These are phyloP conservation scores for Calonectria pseudoturangicola DNA, from an alignment of 2,329 filamentous ascomycete species.

Conservation along the genomic window DNA sequence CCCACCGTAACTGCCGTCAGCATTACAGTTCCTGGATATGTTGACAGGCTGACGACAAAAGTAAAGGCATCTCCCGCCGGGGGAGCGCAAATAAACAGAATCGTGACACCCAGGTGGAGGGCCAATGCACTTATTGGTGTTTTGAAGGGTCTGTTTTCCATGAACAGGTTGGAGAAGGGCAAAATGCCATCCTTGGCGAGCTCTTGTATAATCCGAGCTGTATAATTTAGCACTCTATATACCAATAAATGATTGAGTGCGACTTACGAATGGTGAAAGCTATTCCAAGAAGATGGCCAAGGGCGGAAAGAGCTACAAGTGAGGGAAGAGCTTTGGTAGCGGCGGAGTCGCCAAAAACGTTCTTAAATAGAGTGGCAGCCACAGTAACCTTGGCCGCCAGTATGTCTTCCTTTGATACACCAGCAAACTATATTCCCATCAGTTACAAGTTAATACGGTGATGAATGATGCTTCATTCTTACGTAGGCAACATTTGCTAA, in stretches of 20 bases:
- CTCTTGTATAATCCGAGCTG: constrained; percentile 49
- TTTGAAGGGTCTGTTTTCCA: constrained; percentile 52
- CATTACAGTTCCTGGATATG: constrained; percentile 46
- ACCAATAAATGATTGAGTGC: neutral
- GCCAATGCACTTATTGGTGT: constrained; percentile 48
- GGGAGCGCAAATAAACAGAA: constrained; percentile 51
- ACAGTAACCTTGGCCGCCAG: constrained; percentile 37
- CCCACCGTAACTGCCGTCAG: constrained; percentile 45
- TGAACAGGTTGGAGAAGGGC: constrained; percentile 51
- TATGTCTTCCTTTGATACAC: constrained; percentile 38
- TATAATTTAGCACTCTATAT: neutral
- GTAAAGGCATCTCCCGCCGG: constrained; percentile 51
- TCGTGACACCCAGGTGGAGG: constrained; percentile 47
- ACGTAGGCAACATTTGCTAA: constrained; percentile 41
- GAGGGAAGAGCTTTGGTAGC: constrained; percentile 38
- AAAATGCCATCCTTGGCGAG: constrained; percentile 43
- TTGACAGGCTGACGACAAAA: constrained; percentile 49
- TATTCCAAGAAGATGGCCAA: constrained; percentile 41
- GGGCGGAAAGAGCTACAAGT: constrained; percentile 38
- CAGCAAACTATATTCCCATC: constrained; percentile 32
- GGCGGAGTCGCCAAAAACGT: constrained; percentile 39
- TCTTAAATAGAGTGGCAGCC: constrained; percentile 37
- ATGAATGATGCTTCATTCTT: neutral
- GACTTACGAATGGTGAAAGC: constrained; percentile 41
- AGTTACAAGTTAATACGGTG: no score